phyloP scores from a whole-genome alignment of 2,329 filamentous ascomycete species.

The Clonostachys rosea region DNA sequence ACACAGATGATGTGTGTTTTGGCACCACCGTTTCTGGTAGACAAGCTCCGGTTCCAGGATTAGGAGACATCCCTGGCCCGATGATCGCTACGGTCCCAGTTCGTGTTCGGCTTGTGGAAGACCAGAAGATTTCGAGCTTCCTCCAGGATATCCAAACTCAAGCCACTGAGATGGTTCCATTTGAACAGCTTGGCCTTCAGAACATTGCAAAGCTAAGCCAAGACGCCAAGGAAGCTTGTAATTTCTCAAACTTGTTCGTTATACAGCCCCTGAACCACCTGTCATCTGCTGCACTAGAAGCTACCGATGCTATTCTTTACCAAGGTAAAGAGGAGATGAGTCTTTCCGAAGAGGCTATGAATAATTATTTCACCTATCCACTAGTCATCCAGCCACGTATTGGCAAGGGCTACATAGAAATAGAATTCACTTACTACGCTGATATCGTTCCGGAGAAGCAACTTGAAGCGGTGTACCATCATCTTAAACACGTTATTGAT shows the following conservation, averaged over 20 bases:
- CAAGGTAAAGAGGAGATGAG: background rate
- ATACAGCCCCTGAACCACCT: conserved; percentile 1
- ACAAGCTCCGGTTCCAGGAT: conserved; percentile 4
- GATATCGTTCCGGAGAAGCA: background rate
- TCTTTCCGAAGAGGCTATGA: background rate
- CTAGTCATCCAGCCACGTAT: conserved; percentile 1
- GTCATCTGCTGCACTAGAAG: background rate
- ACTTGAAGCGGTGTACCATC: background rate
- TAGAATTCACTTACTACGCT: background rate
- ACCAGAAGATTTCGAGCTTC: background rate
- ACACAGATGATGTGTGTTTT: conserved; percentile 27
- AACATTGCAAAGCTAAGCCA: conserved; percentile 7
- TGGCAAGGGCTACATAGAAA: background rate
- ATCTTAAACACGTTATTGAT: background rate
- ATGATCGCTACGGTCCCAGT: background rate
- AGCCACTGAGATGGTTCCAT: conserved; percentile 4
- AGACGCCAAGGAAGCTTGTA: conserved; percentile 4
- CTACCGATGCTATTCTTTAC: background rate
- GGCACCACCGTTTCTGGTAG: conserved; percentile 10
- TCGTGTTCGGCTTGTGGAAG: background rate
- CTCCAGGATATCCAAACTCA: conserved; percentile 3
- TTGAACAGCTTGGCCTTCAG: conserved; percentile 10
- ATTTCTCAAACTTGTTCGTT: conserved; percentile 9
- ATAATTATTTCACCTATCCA: conserved; percentile 1
- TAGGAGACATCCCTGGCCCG: conserved; percentile 6